Conservation (phyloP, 2,329 filamentous ascomycete genomes). For the Botrytis fabae region DNA sequence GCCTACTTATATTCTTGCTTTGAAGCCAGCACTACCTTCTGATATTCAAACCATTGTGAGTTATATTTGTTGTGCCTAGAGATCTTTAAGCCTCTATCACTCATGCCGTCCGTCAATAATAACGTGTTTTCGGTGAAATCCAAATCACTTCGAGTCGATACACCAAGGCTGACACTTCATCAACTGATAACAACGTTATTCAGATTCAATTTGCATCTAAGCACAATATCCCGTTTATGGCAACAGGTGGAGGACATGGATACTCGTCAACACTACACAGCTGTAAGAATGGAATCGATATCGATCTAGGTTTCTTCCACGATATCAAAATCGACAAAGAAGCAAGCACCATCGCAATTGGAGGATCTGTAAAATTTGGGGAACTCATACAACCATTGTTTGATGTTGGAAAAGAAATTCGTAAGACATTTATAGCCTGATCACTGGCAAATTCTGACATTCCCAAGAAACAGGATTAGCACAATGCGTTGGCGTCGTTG, state of each 20-base stretch:
- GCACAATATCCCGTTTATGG: constrained; percentile 41
- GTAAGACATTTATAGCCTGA: background rate
- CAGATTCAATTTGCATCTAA: background rate
- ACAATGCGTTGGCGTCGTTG: background rate
- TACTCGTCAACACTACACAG: constrained; percentile 36
- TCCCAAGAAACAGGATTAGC: background rate
- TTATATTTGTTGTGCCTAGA: background rate
- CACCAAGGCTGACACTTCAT: background rate
- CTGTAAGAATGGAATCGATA: constrained; percentile 38
- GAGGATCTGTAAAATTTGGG: constrained; percentile 2
- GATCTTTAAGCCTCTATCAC: background rate
- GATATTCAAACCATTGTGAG: background rate
- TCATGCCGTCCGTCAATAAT: background rate
- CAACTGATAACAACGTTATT: background rate
- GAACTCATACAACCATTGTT: constrained; percentile 6
- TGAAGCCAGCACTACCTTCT: background rate
- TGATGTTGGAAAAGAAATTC: constrained; percentile 12
- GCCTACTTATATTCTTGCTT: background rate
- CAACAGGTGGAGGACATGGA: constrained; percentile 42
- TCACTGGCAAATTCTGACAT: background rate
- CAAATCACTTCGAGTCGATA: background rate
- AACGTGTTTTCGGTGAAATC: background rate
- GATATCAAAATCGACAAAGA: constrained; percentile 31
- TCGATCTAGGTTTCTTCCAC: constrained; percentile 41
- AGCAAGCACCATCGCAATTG: constrained; percentile 29